Evolutionary conservation across 495 filamentous ascomycete genomes (phyloP).

Genomic region (Amniculicola lignicola): DNA sequence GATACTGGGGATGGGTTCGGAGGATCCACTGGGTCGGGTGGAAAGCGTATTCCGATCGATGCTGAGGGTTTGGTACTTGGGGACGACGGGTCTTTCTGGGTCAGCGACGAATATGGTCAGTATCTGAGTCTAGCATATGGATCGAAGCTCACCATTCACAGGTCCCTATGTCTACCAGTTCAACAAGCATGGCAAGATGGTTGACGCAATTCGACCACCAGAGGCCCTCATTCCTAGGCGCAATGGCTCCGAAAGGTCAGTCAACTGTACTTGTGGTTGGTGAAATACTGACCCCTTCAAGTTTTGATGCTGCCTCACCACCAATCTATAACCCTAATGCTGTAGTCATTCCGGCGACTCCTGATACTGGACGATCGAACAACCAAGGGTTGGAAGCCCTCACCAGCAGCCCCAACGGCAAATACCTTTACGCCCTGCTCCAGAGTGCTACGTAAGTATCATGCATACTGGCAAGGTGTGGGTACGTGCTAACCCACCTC

Average conservation of each 20-base stretch:
- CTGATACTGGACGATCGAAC: conserved; percentile 64
- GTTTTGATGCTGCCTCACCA: conserved; percentile 59
- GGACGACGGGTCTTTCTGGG: conserved; percentile 65
- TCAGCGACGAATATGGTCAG: conserved; percentile 74
- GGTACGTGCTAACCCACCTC: not conserved
- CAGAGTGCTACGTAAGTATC: conserved; percentile 56
- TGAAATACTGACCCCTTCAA: conserved; percentile 14
- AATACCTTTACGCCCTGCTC: conserved; percentile 63
- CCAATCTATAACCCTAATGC: conserved; percentile 56
- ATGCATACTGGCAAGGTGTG: not conserved
- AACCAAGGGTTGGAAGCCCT: conserved; percentile 80
- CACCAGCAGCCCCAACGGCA: conserved; percentile 61
- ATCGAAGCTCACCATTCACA: not conserved
- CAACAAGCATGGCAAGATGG: conserved; percentile 56
- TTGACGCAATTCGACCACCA: conserved; percentile 64
- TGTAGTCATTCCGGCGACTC: conserved; percentile 51
- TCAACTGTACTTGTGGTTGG: conserved; percentile 37
- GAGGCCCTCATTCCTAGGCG: conserved; percentile 65
- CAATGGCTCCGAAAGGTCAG: conserved; percentile 49
- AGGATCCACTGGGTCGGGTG: conserved; percentile 56
- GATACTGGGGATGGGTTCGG: conserved; percentile 72
- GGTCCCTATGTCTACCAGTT: conserved; percentile 69
- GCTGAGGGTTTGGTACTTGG: conserved; percentile 68
- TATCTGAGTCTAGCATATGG: not conserved
- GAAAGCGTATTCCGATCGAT: conserved; percentile 62